These are phyloP conservation scores for barley (Hordeum vulgare) DNA, from an alignment of 176 grass and related monocot species.

Conservation along the genomic window DNA sequence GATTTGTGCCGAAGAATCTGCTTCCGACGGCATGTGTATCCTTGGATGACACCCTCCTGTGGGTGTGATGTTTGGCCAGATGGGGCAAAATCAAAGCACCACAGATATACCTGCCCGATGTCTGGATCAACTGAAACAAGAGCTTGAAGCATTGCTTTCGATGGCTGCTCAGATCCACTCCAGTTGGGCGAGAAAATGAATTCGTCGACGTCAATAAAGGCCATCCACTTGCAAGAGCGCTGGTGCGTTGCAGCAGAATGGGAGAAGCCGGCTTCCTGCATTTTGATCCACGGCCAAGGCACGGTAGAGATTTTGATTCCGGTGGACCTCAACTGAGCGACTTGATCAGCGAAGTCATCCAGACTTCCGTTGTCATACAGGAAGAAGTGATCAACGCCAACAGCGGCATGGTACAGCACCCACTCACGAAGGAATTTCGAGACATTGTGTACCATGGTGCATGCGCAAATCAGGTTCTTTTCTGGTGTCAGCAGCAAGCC, in stretches of 20 bases:
- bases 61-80: not conserved
- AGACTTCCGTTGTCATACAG: not conserved
- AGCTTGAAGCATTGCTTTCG: not conserved
- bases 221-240: not conserved
- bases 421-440: not conserved
- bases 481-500: not conserved
- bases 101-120: not conserved
- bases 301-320: not conserved
- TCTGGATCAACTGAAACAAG: not conserved
- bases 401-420: not conserved
- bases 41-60: not conserved
- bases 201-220: not conserved
- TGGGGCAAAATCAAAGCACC: not conserved
- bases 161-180: not conserved
- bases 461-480: not conserved
- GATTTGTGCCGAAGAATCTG: not conserved
- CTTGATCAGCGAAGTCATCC: not conserved
- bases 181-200: not conserved
- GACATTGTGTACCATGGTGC: not conserved
- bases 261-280: not conserved
- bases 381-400: not conserved
- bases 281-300: not conserved
- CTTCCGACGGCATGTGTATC: not conserved
- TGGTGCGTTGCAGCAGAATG: not conserved
- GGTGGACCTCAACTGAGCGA: not conserved